Evolutionary conservation across 805 yeast genomes (phyloP).

Genomic region (Lachancea fermentati): DNA sequence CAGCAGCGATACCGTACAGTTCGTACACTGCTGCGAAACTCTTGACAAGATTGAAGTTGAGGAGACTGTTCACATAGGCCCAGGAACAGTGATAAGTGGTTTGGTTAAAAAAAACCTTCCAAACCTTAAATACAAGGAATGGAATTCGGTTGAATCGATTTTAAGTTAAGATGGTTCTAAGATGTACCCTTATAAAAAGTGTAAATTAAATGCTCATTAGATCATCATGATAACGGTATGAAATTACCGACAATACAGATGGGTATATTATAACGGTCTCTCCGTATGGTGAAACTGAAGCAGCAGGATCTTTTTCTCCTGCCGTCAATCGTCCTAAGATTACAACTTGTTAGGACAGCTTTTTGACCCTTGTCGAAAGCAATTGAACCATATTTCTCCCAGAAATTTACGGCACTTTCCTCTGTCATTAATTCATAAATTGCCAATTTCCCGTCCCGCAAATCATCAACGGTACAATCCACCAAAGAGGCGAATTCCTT

Average conservation of each 20-base stretch:
- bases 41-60: constrained; percentile 14
- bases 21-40: constrained; percentile 30
- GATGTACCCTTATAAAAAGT: not conserved
- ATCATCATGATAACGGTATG: constrained; percentile 54
- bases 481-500: constrained; percentile 93
- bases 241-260: constrained; percentile 94
- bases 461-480: constrained; percentile 82
- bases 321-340: constrained; percentile 76
- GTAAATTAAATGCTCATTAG: not conserved
- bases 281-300: constrained; percentile 86
- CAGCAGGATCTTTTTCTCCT: constrained; percentile 78
- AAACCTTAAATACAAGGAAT: constrained; percentile 1
- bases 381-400: constrained; percentile 96
- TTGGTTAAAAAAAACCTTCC: constrained; percentile 27
- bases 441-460: constrained; percentile 87
- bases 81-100: constrained; percentile 28
- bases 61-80: constrained; percentile 29
- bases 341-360: constrained; percentile 90
- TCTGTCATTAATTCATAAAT: constrained; percentile 93
- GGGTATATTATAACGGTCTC: constrained; percentile 92
- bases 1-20: constrained; percentile 31
- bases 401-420: constrained; percentile 91
- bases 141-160: constrained; percentile 2
- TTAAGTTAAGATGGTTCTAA: too few species aligned
- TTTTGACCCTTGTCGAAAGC: constrained; percentile 95